phyloP scores from a whole-genome alignment of 345 rosid genomes.

The Toxicodendron radicans region DNA sequence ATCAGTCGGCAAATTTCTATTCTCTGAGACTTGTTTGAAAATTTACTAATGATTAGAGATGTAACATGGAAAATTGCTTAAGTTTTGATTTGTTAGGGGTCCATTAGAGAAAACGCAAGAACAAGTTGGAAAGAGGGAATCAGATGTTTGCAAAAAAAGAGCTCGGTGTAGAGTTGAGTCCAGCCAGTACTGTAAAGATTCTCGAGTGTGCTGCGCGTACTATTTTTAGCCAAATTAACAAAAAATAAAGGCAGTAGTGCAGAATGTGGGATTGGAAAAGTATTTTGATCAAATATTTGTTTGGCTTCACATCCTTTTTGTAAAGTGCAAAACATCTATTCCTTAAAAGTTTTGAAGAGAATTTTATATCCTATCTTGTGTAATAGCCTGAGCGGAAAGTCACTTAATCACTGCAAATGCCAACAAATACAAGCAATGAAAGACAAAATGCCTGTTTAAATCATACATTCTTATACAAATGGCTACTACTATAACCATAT shows the following conservation, averaged over 20 bases:
- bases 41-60: too few relatives aligned
- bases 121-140: constrained; percentile 25
- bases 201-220: constrained; percentile 13
- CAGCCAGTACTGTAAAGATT: constrained; percentile 13
- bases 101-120: not conserved
- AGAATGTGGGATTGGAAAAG: too few relatives aligned
- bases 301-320: not conserved
- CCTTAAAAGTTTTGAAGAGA: not conserved
- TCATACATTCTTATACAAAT: constrained; percentile 16
- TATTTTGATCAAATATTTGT: not conserved
- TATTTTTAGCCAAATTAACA: not conserved
- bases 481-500: constrained; percentile 4
- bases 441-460: constrained; percentile 17
- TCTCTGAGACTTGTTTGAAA: too few relatives aligned
- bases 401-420: constrained; percentile 11
- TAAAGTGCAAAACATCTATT: not conserved
- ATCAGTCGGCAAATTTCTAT: too few relatives aligned
- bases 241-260: not conserved
- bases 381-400: constrained; percentile 21
- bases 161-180: constrained; percentile 11
- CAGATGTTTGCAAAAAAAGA: constrained; percentile 12
- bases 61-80: too few relatives aligned
- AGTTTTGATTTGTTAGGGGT: not conserved
- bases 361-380: constrained; percentile 10
- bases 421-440: not conserved